phyloP scores from a whole-genome alignment of 768 basidiomycete species.

The Trametes villosa region DNA sequence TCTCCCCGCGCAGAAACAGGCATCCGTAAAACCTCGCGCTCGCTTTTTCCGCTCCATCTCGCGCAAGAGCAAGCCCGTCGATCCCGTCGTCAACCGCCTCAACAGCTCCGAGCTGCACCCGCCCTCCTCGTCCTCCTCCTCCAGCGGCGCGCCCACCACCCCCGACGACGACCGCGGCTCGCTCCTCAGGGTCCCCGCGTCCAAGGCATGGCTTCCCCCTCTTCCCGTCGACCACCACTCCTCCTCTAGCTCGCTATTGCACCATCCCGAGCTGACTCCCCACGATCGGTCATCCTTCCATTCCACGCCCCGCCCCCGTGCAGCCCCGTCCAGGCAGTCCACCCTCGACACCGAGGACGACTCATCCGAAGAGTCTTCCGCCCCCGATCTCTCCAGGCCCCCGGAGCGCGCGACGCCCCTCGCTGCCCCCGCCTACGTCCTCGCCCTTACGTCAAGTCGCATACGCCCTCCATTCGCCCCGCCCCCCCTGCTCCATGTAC shows the following conservation, averaged over 20 bases:
- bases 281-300: slow-evolving; percentile 9
- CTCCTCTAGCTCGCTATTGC: slow-evolving; percentile 14
- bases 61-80: slow-evolving; percentile 35
- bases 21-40: slow-evolving; percentile 18
- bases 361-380: slow-evolving; percentile 24
- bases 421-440: slow-evolving; percentile 42
- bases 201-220: slow-evolving; percentile 22
- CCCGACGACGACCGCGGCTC: slow-evolving; percentile 51
- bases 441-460: slow-evolving; percentile 50
- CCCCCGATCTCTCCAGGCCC: slow-evolving; percentile 17
- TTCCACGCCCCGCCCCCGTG: slow-evolving; percentile 7
- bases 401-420: slow-evolving; percentile 22
- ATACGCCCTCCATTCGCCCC: slow-evolving; percentile 45
- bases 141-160: slow-evolving; percentile 56
- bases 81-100: slow-evolving; percentile 36
- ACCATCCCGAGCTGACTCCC: slow-evolving; percentile 12
- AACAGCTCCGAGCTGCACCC: slow-evolving; percentile 30
- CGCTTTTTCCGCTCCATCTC: slow-evolving; percentile 35
- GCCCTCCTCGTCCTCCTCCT: slow-evolving; percentile 57
- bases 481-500: slow-evolving; percentile 52
- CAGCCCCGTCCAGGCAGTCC: slow-evolving; percentile 16
- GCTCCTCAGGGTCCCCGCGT: slow-evolving; percentile 13
- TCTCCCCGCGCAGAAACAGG: slow-evolving; percentile 4
- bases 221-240: slow-evolving; percentile 14
- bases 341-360: slow-evolving; percentile 22